Evolutionary conservation across 2,329 filamentous ascomycete species (phyloP).

Genomic region (Tolypocladium album): DNA sequence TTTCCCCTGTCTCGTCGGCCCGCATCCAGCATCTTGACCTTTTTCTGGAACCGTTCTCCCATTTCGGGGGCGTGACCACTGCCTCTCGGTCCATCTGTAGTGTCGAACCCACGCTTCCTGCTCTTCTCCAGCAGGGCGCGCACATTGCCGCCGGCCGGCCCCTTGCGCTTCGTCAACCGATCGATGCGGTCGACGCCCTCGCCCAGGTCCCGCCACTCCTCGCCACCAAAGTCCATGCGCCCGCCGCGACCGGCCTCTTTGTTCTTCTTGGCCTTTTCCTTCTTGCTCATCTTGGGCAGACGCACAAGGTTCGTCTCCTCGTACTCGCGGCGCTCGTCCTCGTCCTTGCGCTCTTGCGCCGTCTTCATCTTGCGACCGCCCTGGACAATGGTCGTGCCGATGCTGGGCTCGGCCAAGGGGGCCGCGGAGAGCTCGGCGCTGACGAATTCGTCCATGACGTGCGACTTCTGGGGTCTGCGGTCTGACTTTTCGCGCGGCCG

Average conservation of each 20-base stretch:
- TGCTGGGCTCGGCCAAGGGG: slow-evolving; percentile 76
- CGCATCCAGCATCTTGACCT: slow-evolving; percentile 43
- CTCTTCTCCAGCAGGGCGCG: slow-evolving; percentile 68
- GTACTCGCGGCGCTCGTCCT: slow-evolving; percentile 72
- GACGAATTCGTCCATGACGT: slow-evolving; percentile 87
- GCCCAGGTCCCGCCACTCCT: slow-evolving; percentile 83
- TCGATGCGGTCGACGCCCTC: slow-evolving; percentile 82
- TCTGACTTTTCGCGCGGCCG: slow-evolving; percentile 48
- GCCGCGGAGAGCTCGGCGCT: slow-evolving; percentile 72
- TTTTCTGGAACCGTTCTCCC: slow-evolving; percentile 67
- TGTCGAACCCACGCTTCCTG: slow-evolving; percentile 66
- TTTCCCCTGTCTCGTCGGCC: slow-evolving; percentile 35
- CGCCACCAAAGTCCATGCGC: slow-evolving; percentile 70
- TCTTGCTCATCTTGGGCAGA: slow-evolving; percentile 78
- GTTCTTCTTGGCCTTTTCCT: slow-evolving; percentile 59
- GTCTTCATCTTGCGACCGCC: slow-evolving; percentile 74
- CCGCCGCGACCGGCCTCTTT: slow-evolving; percentile 37
- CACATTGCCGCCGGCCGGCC: slow-evolving; percentile 41
- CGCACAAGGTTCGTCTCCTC: slow-evolving; percentile 90
- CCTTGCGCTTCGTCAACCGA: slow-evolving; percentile 63
- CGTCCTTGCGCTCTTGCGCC: slow-evolving; percentile 61
- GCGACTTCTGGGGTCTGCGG: slow-evolving; percentile 59
- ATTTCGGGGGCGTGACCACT: slow-evolving; percentile 50
- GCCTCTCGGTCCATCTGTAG: slow-evolving; percentile 55
- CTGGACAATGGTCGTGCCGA: slow-evolving; percentile 77